phyloP scores from a whole-genome alignment of 1,284 basidiomycete genomes.

The Kalmanozyma brasiliensis region DNA sequence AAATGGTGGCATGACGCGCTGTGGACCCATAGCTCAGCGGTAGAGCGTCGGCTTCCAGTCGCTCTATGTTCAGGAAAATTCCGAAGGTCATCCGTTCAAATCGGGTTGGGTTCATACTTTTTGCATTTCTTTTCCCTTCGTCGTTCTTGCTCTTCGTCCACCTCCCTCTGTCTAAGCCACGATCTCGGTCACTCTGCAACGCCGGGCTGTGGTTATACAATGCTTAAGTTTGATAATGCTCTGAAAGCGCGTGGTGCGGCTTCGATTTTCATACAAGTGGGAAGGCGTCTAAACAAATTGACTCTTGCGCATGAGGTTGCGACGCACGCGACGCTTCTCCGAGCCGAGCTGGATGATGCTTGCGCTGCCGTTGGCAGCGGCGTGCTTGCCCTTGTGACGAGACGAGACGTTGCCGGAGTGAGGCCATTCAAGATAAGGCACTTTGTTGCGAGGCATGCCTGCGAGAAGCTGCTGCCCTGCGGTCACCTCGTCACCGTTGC shows the following conservation, averaged over 20 bases:
- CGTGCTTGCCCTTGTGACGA: constrained; percentile 27
- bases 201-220: no score
- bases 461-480: constrained; percentile 69
- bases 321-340: constrained; percentile 78
- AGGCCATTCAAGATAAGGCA: constrained; percentile 86
- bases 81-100: constrained; percentile 55
- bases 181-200: no score
- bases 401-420: constrained; percentile 71
- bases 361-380: not conserved
- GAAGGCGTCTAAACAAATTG: constrained; percentile 29
- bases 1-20: no score
- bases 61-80: constrained; percentile 14
- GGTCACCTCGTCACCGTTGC: not conserved
- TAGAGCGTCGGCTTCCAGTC: constrained; percentile 55
- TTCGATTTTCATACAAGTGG: not conserved
- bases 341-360: constrained; percentile 71
- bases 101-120: constrained; percentile 47
- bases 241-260: no score
- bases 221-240: no score
- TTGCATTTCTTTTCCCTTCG: not conserved
- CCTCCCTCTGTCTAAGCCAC: not conserved
- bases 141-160: no score
- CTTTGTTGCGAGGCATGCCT: constrained; percentile 74
- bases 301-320: constrained; percentile 82
- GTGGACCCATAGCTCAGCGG: constrained; percentile 48